phyloP scores from a whole-genome alignment of 2,329 filamentous ascomycete species.

The Penicillium freii region DNA sequence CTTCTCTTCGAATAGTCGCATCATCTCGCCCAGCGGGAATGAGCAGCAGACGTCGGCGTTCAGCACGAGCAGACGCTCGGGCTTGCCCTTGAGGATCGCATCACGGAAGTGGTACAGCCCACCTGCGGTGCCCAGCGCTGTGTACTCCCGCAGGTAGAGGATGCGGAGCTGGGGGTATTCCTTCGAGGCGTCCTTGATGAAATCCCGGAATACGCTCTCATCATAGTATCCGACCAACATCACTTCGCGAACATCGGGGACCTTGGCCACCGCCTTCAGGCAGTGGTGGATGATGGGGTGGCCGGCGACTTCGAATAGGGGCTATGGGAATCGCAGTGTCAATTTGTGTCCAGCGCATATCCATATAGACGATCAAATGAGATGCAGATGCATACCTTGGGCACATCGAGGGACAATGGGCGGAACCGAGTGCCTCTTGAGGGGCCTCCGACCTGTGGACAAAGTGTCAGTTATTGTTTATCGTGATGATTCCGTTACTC shows the following conservation, averaged over 20 bases:
- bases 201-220: constrained; percentile 93
- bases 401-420: constrained; percentile 89
- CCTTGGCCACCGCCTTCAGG: constrained; percentile 84
- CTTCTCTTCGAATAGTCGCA: constrained; percentile 88
- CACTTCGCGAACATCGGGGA: constrained; percentile 90
- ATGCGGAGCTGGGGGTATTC: constrained; percentile 86
- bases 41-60: constrained; percentile 99
- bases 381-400: constrained; percentile 64
- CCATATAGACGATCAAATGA: background rate
- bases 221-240: constrained; percentile 99
- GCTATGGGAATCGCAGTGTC: constrained; percentile 51
- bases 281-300: constrained; percentile 99
- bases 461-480: constrained; percentile 29
- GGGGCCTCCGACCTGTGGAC: constrained; percentile 79
- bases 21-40: constrained; percentile 94
- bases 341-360: background rate
- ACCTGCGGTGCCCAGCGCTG: constrained; percentile 90
- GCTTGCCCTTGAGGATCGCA: constrained; percentile 92
- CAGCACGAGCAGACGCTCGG: constrained; percentile 93
- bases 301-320: constrained; percentile 95
- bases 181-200: constrained; percentile 85
- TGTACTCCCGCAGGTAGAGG: constrained; percentile 96
- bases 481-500: constrained; percentile 32
- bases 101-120: constrained; percentile 99
- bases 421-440: constrained; percentile 94